phyloP scores from a whole-genome alignment of 352 stramenopile genomes.

The Globisporangium solare region DNA sequence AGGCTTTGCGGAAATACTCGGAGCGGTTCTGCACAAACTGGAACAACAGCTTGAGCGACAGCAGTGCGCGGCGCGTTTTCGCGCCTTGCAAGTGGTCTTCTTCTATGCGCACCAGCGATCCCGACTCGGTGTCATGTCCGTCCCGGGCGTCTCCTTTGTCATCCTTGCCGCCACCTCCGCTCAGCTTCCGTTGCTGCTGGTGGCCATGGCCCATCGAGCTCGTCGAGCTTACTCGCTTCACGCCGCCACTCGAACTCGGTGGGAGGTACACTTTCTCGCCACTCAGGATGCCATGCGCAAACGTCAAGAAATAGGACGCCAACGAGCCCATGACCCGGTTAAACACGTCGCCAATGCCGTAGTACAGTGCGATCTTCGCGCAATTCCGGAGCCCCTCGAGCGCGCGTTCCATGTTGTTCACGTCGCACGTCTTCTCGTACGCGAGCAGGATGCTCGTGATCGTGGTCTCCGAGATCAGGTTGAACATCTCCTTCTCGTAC shows the following conservation, averaged over 20 bases:
- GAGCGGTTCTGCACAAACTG: slow-evolving; percentile 81
- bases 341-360: slow-evolving; percentile 72
- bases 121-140: background rate
- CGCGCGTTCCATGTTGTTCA: slow-evolving; percentile 80
- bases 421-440: slow-evolving; percentile 81
- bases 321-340: slow-evolving; percentile 82
- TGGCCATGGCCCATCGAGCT: background rate
- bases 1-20: slow-evolving; percentile 76
- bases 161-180: background rate
- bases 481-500: slow-evolving; percentile 89
- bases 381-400: slow-evolving; percentile 80
- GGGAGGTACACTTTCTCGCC: slow-evolving; percentile 81
- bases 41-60: slow-evolving; percentile 79
- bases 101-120: slow-evolving; percentile 25
- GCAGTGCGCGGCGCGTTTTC: slow-evolving; percentile 69
- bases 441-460: slow-evolving; percentile 78
- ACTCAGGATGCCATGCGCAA: slow-evolving; percentile 78
- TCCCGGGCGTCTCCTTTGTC: background rate
- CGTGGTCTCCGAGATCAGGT: slow-evolving; percentile 70
- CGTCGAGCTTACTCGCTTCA: slow-evolving; percentile 17
- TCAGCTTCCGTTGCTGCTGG: slow-evolving; percentile 10
- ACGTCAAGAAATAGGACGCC: slow-evolving; percentile 80
- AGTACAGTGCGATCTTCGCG: slow-evolving; percentile 84
- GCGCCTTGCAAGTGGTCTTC: slow-evolving; percentile 62
- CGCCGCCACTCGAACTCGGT: slow-evolving; percentile 23